These are phyloP conservation scores for Apiospora marii DNA, from an alignment of 2,329 filamentous ascomycete genomes.

Conservation along the genomic window DNA sequence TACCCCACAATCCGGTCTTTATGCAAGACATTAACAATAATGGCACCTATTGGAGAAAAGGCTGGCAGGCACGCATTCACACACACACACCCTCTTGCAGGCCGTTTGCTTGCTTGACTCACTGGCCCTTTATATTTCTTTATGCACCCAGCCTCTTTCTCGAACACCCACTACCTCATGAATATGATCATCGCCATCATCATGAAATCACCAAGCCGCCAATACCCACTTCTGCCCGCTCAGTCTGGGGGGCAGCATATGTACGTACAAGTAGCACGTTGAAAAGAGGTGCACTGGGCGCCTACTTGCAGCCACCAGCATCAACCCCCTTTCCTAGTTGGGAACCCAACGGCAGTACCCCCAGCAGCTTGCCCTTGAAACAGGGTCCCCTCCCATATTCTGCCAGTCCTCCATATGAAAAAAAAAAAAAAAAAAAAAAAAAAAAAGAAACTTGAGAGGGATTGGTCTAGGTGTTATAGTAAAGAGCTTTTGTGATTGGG, in stretches of 20 bases:
- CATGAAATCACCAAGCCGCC: background rate
- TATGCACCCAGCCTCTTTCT: constrained; percentile 6
- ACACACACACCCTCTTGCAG: background rate
- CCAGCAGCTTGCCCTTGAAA: background rate
- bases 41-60: constrained; percentile 29
- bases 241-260: background rate
- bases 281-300: constrained; percentile 1
- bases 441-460: background rate
- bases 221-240: constrained; percentile 18
- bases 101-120: background rate
- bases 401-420: background rate
- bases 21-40: constrained; percentile 30
- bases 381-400: background rate
- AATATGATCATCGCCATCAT: background rate
- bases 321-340: background rate
- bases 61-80: constrained; percentile 5
- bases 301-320: constrained; percentile 16
- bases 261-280: background rate
- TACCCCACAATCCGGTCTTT: constrained; percentile 26
- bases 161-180: background rate
- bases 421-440: background rate
- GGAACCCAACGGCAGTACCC: background rate
- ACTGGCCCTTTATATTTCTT: background rate
- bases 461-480: background rate
- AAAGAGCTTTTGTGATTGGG: constrained; percentile 4